Conservation (phyloP, 179 eudicot genomes). For the Sideroxylon spinosum region DNA sequence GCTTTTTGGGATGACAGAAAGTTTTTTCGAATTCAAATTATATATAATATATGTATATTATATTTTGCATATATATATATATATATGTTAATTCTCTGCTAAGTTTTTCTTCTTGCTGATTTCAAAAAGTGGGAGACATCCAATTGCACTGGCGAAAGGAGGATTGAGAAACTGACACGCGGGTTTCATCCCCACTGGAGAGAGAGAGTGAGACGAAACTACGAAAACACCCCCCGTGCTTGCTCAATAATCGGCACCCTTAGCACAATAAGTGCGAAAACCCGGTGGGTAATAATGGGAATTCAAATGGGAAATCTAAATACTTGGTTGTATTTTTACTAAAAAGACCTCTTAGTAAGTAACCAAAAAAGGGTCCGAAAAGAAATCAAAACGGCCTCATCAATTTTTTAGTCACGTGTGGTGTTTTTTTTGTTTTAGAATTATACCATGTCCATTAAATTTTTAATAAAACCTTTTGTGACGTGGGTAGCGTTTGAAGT, state of each 20-base stretch:
- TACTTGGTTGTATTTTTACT: not conserved
- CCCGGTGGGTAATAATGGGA: not conserved
- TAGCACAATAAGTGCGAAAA: not conserved
- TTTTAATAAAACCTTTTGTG: no score
- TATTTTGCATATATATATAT: no score
- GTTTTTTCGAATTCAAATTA: no score
- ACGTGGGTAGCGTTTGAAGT: no score
- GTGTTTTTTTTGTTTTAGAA: no score
- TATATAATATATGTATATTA: no score
- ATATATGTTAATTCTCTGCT: no score
- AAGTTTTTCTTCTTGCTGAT: constrained; percentile 13
- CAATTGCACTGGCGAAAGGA: constrained; percentile 14
- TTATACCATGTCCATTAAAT: no score
- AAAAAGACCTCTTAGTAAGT: not conserved
- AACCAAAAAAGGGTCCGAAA: not conserved
- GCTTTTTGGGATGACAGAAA: no score
- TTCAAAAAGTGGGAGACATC: constrained; percentile 27
- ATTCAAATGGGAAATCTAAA: not conserved
- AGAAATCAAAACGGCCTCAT: not conserved
- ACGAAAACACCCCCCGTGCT: not conserved
- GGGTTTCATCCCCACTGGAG: constrained; percentile 13
- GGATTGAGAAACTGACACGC: constrained; percentile 45
- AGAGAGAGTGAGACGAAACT: not conserved
- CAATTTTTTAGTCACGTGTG: not conserved
- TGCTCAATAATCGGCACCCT: not conserved